Evolutionary conservation across 371 early-diverging fungal species (phyloP).

Genomic region (Actinomucor elegans): DNA sequence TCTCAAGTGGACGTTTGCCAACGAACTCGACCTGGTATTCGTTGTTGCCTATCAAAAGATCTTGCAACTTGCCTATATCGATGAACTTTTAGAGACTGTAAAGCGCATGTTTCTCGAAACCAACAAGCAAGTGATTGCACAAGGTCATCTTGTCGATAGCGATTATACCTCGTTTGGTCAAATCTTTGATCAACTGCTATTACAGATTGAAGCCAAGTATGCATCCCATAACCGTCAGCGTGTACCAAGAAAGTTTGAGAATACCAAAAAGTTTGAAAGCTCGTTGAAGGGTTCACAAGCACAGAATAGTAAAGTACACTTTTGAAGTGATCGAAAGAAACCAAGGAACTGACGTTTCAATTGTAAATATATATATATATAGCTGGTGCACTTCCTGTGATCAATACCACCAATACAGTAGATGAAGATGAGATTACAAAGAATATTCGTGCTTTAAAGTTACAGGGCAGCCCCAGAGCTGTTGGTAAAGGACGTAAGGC

Average conservation of each 20-base stretch:
- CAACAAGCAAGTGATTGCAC: conserved; percentile 12
- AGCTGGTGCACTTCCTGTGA: conserved; percentile 17
- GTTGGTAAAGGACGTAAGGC: conserved; percentile 27
- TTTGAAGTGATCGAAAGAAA: background rate
- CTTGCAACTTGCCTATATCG: conserved; percentile 81
- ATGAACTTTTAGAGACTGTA: conserved; percentile 76
- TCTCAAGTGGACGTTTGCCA: conserved; percentile 84
- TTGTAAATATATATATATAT: too few relatives aligned
- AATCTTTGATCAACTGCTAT: conserved; percentile 37
- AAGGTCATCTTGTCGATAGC: conserved; percentile 15
- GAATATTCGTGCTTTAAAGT: conserved; percentile 53
- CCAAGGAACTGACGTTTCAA: background rate
- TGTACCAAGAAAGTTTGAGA: conserved; percentile 80
- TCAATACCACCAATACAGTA: conserved; percentile 20
- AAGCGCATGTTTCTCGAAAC: conserved; percentile 48
- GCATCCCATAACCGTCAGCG: conserved; percentile 37
- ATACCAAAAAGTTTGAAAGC: conserved; percentile 78
- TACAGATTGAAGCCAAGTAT: conserved; percentile 50
- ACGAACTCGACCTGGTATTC: conserved; percentile 86
- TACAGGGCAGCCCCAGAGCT: conserved; percentile 38
- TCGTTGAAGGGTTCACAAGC: conserved; percentile 73
- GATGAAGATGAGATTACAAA: conserved; percentile 67
- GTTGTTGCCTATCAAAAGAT: conserved; percentile 93
- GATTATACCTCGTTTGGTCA: conserved; percentile 40
- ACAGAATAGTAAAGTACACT: conserved; percentile 41